A percentile compares a stretch with the other conserved stretches of the same genome.
These are phyloP conservation scores for Brassica juncea DNA, from an alignment of 345 rosid genomes.

Conservation along the genomic window DNA sequence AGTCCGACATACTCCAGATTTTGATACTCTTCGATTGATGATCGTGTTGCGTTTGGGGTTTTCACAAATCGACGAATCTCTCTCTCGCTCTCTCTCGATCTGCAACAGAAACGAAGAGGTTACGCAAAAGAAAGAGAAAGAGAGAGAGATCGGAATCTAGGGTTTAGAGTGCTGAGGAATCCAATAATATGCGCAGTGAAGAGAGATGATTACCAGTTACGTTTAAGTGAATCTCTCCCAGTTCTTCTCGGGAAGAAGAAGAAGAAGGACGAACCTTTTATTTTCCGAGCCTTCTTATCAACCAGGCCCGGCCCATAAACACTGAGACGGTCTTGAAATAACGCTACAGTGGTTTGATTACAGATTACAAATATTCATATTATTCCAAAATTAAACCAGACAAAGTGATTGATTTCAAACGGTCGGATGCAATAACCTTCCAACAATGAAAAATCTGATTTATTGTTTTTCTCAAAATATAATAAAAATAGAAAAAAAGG, in stretches of 20 bases:
- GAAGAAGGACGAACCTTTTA: neutral
- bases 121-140: neutral
- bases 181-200: neutral
- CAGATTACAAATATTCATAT: too few species aligned
- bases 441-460: too few species aligned
- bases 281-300: too few species aligned
- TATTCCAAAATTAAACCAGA: too few species aligned
- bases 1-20: neutral
- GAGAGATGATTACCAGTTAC: neutral
- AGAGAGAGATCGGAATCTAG: neutral
- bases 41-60: neutral
- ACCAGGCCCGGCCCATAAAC: neutral
- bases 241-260: neutral
- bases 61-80: neutral
- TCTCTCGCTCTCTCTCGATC: neutral
- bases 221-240: neutral
- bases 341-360: too few species aligned
- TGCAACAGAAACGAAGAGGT: neutral
- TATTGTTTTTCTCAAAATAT: too few species aligned
- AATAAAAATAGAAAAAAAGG: too few species aligned
- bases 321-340: too few species aligned
- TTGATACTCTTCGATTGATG: neutral
- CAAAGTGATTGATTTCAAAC: too few species aligned
- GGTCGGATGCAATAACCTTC: too few species aligned
- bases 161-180: neutral